Evolutionary conservation across 331 rosid genomes (phyloP).

Genomic region (Prunus yedoensis): DNA sequence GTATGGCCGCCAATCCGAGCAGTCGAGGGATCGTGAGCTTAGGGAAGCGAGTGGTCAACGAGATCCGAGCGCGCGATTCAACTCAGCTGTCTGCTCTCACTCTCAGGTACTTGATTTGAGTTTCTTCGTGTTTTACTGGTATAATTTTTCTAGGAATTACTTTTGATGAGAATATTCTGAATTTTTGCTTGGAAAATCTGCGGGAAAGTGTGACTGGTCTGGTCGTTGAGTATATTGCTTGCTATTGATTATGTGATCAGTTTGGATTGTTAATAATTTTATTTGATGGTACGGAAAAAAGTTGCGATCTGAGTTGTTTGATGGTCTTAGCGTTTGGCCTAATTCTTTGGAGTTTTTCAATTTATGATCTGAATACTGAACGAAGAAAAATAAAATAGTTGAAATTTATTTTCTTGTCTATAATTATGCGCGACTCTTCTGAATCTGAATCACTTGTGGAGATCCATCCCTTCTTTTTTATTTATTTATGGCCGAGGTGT

Average conservation of each 20-base stretch:
- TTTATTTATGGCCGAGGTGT: not conserved
- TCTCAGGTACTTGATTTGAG: constrained; percentile 31
- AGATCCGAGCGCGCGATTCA: constrained; percentile 52
- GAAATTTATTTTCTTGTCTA: not conserved
- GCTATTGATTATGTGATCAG: not conserved
- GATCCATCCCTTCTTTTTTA: not conserved
- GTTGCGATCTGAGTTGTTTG: not conserved
- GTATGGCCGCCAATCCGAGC: constrained; percentile 91
- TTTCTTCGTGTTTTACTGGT: not conserved
- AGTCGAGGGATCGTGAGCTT: constrained; percentile 64
- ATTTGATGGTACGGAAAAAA: not conserved
- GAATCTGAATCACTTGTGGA: not conserved
- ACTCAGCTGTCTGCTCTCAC: constrained; percentile 29
- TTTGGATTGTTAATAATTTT: not conserved
- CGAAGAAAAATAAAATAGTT: not conserved
- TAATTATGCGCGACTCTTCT: not conserved
- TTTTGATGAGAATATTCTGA: too few species aligned
- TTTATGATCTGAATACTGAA: not conserved
- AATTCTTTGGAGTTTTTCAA: not conserved
- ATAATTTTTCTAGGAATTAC: not conserved
- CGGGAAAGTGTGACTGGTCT: not conserved
- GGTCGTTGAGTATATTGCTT: not conserved
- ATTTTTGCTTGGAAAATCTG: not conserved
- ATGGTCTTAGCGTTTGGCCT: too few species aligned
- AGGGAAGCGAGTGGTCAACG: constrained; percentile 52